phyloP scores from a whole-genome alignment of 2,329 filamentous ascomycete genomes.

The Pseudogymnoascus sp. region DNA sequence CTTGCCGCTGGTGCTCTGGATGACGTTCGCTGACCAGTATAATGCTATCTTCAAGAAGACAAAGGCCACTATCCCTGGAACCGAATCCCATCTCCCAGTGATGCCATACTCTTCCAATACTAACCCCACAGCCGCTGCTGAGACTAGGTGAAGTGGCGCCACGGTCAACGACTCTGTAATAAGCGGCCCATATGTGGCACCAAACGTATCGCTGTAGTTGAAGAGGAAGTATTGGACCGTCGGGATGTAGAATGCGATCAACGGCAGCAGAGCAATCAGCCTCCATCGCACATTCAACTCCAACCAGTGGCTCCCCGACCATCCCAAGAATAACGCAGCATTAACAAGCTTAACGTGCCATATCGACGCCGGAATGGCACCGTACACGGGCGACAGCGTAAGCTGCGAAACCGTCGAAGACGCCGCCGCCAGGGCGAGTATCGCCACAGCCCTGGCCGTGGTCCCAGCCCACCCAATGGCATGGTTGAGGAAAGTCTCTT shows the following conservation, averaged over 20 bases:
- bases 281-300: slow-evolving; percentile 40
- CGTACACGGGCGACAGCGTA: slow-evolving; percentile 79
- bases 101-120: slow-evolving; percentile 55
- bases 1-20: slow-evolving; percentile 48
- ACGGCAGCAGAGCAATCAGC: slow-evolving; percentile 50
- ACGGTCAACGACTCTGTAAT: slow-evolving; percentile 67
- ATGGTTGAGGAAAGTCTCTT: slow-evolving; percentile 26
- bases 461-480: slow-evolving; percentile 21
- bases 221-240: slow-evolving; percentile 65
- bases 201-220: slow-evolving; percentile 55
- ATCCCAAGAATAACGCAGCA: slow-evolving; percentile 60
- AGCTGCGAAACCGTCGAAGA: slow-evolving; percentile 65
- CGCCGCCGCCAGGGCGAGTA: slow-evolving; percentile 51
- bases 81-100: slow-evolving; percentile 26
- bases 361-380: slow-evolving; percentile 65
- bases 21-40: slow-evolving; percentile 28
- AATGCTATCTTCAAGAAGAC: slow-evolving; percentile 46
- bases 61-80: slow-evolving; percentile 59
- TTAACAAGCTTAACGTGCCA: slow-evolving; percentile 63
- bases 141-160: slow-evolving; percentile 58
- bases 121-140: slow-evolving; percentile 54
- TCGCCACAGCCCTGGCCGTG: slow-evolving; percentile 30
- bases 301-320: slow-evolving; percentile 56
- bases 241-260: slow-evolving; percentile 70
- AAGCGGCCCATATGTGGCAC: slow-evolving; percentile 63